These are phyloP conservation scores for Ilex paraguariensis DNA, from an alignment of 305 asterid species.

Conservation along the genomic window DNA sequence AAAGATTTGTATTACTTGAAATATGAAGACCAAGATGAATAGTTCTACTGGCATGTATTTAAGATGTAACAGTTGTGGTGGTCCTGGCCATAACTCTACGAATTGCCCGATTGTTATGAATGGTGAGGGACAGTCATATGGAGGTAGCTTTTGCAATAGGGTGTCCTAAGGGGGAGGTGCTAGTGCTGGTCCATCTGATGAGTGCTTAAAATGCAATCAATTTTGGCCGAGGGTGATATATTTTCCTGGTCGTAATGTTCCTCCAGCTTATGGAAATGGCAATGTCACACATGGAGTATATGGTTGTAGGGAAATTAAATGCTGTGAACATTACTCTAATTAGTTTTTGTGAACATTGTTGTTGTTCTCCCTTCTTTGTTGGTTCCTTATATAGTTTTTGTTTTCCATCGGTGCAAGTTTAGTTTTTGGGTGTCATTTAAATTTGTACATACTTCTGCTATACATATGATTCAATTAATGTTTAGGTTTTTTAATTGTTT, in stretches of 20 bases:
- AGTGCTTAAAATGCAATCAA: slow-evolving; percentile 80
- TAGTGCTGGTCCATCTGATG: slow-evolving; percentile 39
- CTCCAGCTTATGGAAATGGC: slow-evolving; percentile 49
- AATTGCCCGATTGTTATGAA: slow-evolving; percentile 61
- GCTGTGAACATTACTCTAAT: no score
- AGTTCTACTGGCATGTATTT: slow-evolving; percentile 34
- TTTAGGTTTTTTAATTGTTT: no score
- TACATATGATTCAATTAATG: no score
- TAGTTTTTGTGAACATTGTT: no score
- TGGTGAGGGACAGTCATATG: slow-evolving; percentile 57
- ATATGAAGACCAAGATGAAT: slow-evolving; percentile 81
- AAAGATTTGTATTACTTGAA: no score
- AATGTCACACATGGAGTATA: slow-evolving; percentile 45
- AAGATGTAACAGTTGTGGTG: slow-evolving; percentile 91
- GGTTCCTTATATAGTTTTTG: no score
- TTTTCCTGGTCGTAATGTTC: slow-evolving; percentile 51
- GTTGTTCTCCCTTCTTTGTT: no score
- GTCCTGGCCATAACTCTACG: slow-evolving; percentile 54
- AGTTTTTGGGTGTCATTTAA: no score
- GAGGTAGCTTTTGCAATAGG: slow-evolving; percentile 30
- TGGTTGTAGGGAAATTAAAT: no score
- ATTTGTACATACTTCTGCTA: no score
- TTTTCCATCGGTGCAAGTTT: no score
- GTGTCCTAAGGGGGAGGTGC: slow-evolving; percentile 25
- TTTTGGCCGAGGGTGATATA: slow-evolving; percentile 80